Percentiles rank a stretch among this genome's conserved stretches.
These are phyloP conservation scores for Chenopodium quinoa DNA, from an alignment of 148 eudicot genomes.

Conservation along the genomic window DNA sequence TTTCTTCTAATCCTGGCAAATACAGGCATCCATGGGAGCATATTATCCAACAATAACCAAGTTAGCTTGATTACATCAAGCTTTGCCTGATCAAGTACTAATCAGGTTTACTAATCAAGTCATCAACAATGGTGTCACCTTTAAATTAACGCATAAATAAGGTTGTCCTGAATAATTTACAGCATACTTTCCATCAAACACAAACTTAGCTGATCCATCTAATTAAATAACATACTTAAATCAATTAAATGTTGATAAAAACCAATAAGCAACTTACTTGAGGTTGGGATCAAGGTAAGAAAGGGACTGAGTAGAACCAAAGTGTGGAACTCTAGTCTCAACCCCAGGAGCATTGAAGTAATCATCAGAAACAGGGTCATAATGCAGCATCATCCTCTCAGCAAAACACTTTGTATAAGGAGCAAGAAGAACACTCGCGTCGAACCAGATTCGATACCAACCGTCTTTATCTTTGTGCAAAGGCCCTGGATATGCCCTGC, in stretches of 20 bases:
- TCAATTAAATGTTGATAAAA: background rate
- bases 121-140: background rate
- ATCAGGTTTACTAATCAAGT: too few relatives aligned
- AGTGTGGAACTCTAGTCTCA: constrained; percentile 62
- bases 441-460: constrained; percentile 97
- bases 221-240: background rate
- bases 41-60: too few relatives aligned
- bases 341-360: constrained; percentile 86
- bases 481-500: constrained; percentile 47
- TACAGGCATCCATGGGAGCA: too few relatives aligned
- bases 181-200: background rate
- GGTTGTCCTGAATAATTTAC: background rate
- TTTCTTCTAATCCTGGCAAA: too few relatives aligned
- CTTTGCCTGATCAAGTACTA: too few relatives aligned
- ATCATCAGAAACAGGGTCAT: constrained; percentile 64
- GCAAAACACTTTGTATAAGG: constrained; percentile 82
- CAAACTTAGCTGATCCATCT: background rate
- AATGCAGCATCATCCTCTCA: constrained; percentile 67
- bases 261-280: constrained; percentile 42
- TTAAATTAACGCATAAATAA: too few relatives aligned
- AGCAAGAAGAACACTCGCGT: constrained; percentile 51
- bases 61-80: too few relatives aligned
- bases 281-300: constrained; percentile 72
- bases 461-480: constrained; percentile 49
- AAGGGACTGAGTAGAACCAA: constrained; percentile 65